Evolutionary conservation across 2,329 filamentous ascomycete species (phyloP).

Genomic region (Ramichloridium luteum): DNA sequence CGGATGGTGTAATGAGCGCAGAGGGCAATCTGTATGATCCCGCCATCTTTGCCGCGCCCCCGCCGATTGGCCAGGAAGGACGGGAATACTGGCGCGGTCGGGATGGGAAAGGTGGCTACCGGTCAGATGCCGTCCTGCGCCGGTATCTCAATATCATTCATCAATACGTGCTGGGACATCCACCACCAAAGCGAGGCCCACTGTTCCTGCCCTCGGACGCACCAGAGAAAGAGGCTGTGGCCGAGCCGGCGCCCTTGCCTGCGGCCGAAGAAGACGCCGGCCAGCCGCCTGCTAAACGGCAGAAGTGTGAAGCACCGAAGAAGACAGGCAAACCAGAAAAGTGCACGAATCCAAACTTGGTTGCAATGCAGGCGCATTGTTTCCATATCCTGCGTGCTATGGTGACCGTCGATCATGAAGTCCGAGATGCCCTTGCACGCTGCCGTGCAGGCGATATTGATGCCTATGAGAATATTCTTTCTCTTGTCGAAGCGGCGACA

Average conservation of each 20-base stretch:
- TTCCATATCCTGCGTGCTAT: conserved; percentile 84
- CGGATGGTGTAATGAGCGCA: conserved; percentile 88
- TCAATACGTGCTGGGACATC: conserved; percentile 54
- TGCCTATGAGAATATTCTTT: conserved; percentile 64
- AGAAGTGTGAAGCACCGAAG: conserved; percentile 30
- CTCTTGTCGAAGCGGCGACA: conserved; percentile 62
- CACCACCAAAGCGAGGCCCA: conserved; percentile 55
- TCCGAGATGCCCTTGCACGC: conserved; percentile 71
- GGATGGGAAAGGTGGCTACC: conserved; percentile 70
- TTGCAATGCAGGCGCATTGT: conserved; percentile 77
- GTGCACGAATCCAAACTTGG: conserved; percentile 51
- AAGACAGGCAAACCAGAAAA: conserved; percentile 34
- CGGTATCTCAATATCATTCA: conserved; percentile 88
- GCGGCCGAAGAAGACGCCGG: conserved; percentile 29
- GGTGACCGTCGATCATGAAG: conserved; percentile 65
- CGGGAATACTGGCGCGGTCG: conserved; percentile 77
- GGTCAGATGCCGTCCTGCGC: conserved; percentile 76
- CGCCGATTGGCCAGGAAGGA: conserved; percentile 50
- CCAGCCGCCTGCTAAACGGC: conserved; percentile 41
- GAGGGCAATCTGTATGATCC: conserved; percentile 93
- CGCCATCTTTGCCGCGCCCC: conserved; percentile 63
- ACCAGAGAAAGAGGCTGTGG: conserved; percentile 4
- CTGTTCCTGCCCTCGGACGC: conserved; percentile 56
- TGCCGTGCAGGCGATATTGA: conserved; percentile 57
- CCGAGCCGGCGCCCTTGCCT: conserved; percentile 7